Percentiles rank a stretch among this genome's conserved stretches.
Conservation (phyloP, 495 filamentous ascomycete species). For the Neurospora terricola region DNA sequence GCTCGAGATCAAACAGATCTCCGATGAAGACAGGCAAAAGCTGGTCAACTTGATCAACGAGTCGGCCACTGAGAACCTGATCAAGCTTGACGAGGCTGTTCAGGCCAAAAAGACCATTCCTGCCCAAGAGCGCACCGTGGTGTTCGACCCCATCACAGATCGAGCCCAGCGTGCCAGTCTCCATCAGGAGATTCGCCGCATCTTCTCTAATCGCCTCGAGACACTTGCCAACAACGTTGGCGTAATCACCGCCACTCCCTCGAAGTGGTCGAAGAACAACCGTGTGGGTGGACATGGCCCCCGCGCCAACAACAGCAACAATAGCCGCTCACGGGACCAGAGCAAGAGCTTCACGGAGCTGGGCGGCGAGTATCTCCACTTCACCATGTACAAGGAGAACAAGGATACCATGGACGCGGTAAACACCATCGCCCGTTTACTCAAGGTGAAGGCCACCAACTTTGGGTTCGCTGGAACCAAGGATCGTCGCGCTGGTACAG, state of each 20-base stretch:
- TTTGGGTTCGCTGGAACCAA: constrained; percentile 92
- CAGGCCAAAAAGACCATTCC: constrained; percentile 15
- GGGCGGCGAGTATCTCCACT: constrained; percentile 77
- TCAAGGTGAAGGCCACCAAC: constrained; percentile 55
- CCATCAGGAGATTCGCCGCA: constrained; percentile 38
- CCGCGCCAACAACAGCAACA: constrained; percentile 10
- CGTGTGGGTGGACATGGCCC: constrained; percentile 17
- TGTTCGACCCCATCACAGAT: constrained; percentile 28
- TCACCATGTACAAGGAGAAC: constrained; percentile 95
- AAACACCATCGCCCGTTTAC: constrained; percentile 53
- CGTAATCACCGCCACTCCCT: constrained; percentile 26
- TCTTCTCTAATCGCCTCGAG: constrained; percentile 26
- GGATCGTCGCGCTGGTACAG: constrained; percentile 79
- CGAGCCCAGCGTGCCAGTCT: constrained; percentile 26
- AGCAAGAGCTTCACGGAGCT: constrained; percentile 25
- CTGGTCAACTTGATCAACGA: constrained; percentile 22
- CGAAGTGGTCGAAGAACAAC: constrained; percentile 20
- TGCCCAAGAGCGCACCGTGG: constrained; percentile 12
- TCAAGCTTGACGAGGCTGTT: constrained; percentile 22
- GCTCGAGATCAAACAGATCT: constrained; percentile 5
- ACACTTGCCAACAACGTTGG: constrained; percentile 17
- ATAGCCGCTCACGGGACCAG: constrained; percentile 15
- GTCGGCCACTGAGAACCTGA: constrained; percentile 20
- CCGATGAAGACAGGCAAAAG: constrained; percentile 12
- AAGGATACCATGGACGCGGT: constrained; percentile 95